Evolutionary conservation across 805 yeast species (phyloP), one percentile per base, ranked within the genome.

Genomic region (Limtongozyma cylindracea): DNA sequence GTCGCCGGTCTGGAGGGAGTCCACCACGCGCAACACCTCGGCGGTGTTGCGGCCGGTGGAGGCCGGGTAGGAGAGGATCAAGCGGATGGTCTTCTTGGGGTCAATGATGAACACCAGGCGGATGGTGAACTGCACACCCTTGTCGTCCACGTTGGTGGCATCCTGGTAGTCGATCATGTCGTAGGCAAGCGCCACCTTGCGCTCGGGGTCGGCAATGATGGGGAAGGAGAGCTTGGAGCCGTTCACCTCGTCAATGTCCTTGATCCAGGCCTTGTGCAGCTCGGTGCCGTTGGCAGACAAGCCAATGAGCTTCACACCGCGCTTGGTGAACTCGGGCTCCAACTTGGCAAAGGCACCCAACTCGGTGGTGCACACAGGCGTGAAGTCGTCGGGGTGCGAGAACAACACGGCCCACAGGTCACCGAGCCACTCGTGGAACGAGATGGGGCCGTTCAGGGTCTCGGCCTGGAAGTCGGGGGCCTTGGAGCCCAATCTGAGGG

Each of bases 341-440:
- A 78, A 62, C 37, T 67, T 61, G 31, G 93, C 80, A 38, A 80
- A 82, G 11, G 92, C 93, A 34, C 94, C 93, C 41, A 80, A 60
- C 55, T 80, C 95, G 25, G 94, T 80, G 39, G 94, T 82, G 50
- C 95, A 80, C 25, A 80, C 93, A 21, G 95, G 95, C 11, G 95
- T 80, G 59, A 77, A 82, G 47, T 80, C 95, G 25, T 80, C 93
- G 29, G 95, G 95, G 48, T 80, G 95, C 13, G 91, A 74, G 53
- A 80, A 80, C 39, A 80, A 56, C 23, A 80, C 68, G 21, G 70
- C 67, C 95, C 95, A 80, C 21, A 69, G 61, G 49, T 72, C 65
- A 21, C 84, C 84, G 34, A 78, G 56, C 56, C 56, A 80, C 29
- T 82, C 69, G 53, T 80, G 91, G 66, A 80, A 80, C 32, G 74